Evolutionary conservation across 2,329 filamentous ascomycete genomes (phyloP), one percentile per base, ranked within the genome.

Genomic region (Exophiala calicioides): DNA sequence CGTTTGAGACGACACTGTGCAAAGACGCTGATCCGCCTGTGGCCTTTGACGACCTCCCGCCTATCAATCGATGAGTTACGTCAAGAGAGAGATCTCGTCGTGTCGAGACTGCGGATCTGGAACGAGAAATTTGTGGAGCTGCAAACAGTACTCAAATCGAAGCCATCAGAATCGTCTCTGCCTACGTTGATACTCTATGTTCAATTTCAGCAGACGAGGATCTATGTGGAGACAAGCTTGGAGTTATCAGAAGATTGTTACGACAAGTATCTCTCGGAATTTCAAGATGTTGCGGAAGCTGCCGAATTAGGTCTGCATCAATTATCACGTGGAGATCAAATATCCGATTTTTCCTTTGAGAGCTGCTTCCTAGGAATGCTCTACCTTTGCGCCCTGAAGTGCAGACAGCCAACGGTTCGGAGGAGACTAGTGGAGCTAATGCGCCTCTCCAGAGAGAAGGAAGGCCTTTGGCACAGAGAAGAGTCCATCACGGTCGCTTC

Each of bases 401-500:
- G 38, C 21, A 27, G 45, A 8, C 18, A 44, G 18, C 21, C 30
- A 12, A 18, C 19, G 4, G 16, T 44, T 6, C 21, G 45, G 9
- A 33, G 26, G 10, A 10, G 21, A 19, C 16, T 41, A 15, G 5
- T 43, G 24, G 13, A 20, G 7, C 37, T 37, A 9, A 42, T 44
- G 38, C 31, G 24, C 38, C 30, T 48, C 31, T 31, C 21, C 4
- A 26, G 27, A 15, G 38, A 24, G 29, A 41, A 39, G 13, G 34
- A 47, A 39, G 44, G 36, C n/a, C 27, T 47, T 12, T 47, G 44
- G 37, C 21, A 47, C 30, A 23, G 44, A 26, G 36, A 12, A 5
- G 44, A 41, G 19, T 23, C 23, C 19, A 39, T 47, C 23, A n/a
- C 24, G n/a, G 37, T 47, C 20, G 44, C 37, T 26, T 27, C 30